Evolutionary conservation across 495 filamentous ascomycete species (phyloP).

Genomic region (Tuber melanosporum): DNA sequence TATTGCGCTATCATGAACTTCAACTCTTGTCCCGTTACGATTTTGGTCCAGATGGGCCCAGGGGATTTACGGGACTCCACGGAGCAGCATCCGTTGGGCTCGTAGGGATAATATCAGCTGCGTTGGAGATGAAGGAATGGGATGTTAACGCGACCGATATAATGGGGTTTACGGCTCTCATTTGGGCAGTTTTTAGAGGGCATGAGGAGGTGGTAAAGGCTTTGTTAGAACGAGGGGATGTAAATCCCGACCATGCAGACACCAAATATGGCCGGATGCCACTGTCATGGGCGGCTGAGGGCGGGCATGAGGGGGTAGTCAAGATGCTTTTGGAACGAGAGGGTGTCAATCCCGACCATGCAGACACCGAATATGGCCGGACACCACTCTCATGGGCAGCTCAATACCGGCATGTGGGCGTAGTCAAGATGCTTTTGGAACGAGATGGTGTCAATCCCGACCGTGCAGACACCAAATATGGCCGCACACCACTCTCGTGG

Average conservation of each 20-base stretch:
- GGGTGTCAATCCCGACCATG: too few relatives aligned
- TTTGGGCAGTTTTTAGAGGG: not conserved
- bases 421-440: too few relatives aligned
- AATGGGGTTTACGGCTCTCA: not conserved
- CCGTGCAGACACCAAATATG: not conserved
- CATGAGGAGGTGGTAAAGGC: not conserved
- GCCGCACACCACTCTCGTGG: not conserved
- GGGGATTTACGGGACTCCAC: not conserved
- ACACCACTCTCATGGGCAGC: too few relatives aligned
- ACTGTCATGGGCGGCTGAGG: not conserved
- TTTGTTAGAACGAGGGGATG: not conserved
- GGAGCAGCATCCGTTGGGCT: not conserved
- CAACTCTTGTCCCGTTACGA: accelerated
- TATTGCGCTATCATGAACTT: not conserved
- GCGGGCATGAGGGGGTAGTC: too few relatives aligned
- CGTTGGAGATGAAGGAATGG: not conserved
- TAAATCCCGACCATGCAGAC: not conserved
- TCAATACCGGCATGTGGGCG: too few relatives aligned
- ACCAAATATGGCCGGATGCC: not conserved
- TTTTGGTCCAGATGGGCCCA: too few relatives aligned
- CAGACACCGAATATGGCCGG: too few relatives aligned
- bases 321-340: too few relatives aligned
- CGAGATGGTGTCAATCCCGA: too few relatives aligned
- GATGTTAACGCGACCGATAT: not conserved
- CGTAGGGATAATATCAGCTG: not conserved